Base-by-base conservation (phyloP, 2,329 filamentous ascomycete genomes). In the Plectosphaerella cucumerina region DNA sequence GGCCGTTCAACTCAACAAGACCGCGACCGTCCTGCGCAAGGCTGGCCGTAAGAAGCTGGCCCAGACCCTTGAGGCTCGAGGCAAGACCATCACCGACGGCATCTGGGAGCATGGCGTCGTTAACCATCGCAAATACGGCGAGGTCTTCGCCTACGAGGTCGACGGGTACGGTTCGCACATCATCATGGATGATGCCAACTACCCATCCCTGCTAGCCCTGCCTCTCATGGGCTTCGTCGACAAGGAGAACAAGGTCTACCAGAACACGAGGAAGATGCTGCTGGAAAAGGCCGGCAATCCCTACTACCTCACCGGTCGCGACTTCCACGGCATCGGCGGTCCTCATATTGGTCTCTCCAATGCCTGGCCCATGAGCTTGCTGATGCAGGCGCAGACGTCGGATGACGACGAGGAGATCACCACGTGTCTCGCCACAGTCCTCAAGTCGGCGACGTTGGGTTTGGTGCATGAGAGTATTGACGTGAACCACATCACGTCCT, bases 291-390 rank as follows among this genome's bases (percentile, higher is more conserved):
- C 74, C 1, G 86, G 88, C 0, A 99, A 99, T 63, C 94, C 94
- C 0, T 99, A 97, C 66, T 97, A 85, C 65, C 76, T 99, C 6
- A 77, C 77, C 22, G 94, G 94, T 2, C 72, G 71, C 15, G 83
- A 81, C 1, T 96, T 99, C 62, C 80, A 82, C 46, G 94, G 94
- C 6, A 96, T 99, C 59, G 94, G 94, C 60, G 94, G 12, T 17
- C 82, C 81, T 6, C 83, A 84, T 62, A 87, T 97, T 58, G 94
- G 94, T 0, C 72, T 96, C n/a, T 75, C 82, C 60, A 89, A 96
- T 58, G 94, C 93, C 8, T 99, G 94, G 94, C 94, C 94, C 0
- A 97, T 99, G 91, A 94, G 89, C 65, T 73, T 97, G 55, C 77
- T 99, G 9, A 82, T 97, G 18, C 92, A 97, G 69, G 90, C 90